Conservation (phyloP, 83 land plant genomes). For the Diphasiastrum complanatum region DNA sequence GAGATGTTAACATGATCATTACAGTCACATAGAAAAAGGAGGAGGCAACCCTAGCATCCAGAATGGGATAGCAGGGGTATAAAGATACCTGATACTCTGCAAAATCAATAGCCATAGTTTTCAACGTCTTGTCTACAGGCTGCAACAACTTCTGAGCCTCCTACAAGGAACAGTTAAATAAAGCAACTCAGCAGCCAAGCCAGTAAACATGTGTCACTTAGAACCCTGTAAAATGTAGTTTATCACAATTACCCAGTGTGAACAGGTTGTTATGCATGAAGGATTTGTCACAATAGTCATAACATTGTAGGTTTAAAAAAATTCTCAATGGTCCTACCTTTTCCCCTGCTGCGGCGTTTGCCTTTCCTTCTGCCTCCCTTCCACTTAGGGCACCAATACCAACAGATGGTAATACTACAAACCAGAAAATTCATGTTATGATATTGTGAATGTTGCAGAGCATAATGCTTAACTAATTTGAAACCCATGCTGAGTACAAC, state of each 20-base stretch:
- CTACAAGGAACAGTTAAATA: too few relatives aligned
- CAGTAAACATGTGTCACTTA: background rate
- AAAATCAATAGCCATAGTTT: conserved; percentile 90
- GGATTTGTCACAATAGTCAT: background rate
- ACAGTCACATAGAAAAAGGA: too few relatives aligned
- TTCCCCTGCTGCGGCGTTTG: conserved; percentile 54
- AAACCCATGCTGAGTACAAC: too few relatives aligned
- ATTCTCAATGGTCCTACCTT: conserved; percentile 64
- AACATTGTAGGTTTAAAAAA: too few relatives aligned
- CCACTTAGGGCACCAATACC: conserved; percentile 81
- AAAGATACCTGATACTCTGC: conserved; percentile 77
- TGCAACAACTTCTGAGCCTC: conserved; percentile 80
- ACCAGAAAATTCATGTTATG: background rate
- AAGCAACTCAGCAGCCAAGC: background rate
- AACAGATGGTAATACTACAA: conserved; percentile 76
- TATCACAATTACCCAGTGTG: too few relatives aligned
- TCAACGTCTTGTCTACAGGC: conserved; percentile 80
- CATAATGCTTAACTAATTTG: too few relatives aligned
- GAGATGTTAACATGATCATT: too few relatives aligned
- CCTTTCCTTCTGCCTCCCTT: conserved; percentile 86
- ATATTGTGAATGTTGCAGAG: background rate
- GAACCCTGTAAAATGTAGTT: background rate
- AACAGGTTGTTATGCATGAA: background rate
- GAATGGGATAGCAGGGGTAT: too few relatives aligned
- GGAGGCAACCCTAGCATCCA: too few relatives aligned